These are phyloP conservation scores for Rhododendron ovatum DNA, from an alignment of 148 eudicot species.

Conservation along the genomic window DNA sequence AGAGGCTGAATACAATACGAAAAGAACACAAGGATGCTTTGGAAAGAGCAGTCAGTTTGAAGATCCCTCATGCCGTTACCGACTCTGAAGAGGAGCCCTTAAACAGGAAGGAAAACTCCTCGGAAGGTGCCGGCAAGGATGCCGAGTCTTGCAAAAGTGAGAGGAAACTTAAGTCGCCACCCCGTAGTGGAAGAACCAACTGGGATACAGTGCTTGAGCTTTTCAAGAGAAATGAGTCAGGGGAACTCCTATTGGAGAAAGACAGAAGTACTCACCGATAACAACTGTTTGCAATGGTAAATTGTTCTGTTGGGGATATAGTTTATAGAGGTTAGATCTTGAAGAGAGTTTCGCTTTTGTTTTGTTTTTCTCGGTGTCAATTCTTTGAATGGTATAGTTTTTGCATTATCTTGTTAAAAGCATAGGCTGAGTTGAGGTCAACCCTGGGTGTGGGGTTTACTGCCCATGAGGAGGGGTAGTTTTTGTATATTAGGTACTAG, in stretches of 20 bases:
- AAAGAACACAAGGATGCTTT: constrained; percentile 88
- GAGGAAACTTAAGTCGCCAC: constrained; percentile 13
- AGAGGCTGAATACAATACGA: constrained; percentile 58
- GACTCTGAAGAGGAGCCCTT: constrained; percentile 30
- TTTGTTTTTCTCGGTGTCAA: background rate
- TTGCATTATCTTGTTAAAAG: background rate
- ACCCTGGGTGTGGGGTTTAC: background rate
- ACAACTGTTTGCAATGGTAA: background rate
- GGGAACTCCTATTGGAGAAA: constrained; percentile 19
- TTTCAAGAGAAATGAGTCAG: constrained; percentile 35
- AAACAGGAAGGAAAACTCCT: constrained; percentile 3
- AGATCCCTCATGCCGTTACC: constrained; percentile 69
- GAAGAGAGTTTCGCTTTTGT: background rate
- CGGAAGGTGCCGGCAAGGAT: background rate
- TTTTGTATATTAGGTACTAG: background rate
- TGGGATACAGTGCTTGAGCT: constrained; percentile 67
- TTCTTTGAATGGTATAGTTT: background rate
- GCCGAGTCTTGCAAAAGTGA: constrained; percentile 1
- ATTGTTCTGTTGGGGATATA: background rate
- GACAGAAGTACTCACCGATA: constrained; percentile 15
- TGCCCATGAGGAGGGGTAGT: background rate
- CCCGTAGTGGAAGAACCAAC: constrained; percentile 30
- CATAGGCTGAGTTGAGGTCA: background rate
- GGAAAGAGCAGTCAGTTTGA: constrained; percentile 75
- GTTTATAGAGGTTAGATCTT: background rate